Conservation (phyloP, 1,139 yeast species). For the Kodamaea anthophila region DNA sequence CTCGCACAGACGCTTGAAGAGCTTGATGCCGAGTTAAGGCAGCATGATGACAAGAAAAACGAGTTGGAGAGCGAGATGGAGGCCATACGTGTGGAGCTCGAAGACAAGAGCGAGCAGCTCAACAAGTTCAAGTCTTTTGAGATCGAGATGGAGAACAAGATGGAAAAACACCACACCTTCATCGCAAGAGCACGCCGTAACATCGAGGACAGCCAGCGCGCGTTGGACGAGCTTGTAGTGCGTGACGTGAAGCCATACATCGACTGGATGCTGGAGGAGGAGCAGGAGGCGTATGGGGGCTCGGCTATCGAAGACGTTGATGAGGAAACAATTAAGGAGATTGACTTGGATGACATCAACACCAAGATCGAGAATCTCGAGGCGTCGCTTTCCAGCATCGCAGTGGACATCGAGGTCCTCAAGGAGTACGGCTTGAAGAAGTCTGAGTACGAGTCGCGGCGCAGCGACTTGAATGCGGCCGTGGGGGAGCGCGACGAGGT, state of each 20-base stretch:
- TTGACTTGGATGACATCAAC: slow-evolving; percentile 48
- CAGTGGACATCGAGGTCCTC: slow-evolving; percentile 68
- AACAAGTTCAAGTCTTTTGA: slow-evolving; percentile 63
- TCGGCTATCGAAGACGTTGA: slow-evolving; percentile 35
- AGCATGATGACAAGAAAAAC: slow-evolving; percentile 24
- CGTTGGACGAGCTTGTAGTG: slow-evolving; percentile 35
- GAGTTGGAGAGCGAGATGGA: slow-evolving; percentile 32
- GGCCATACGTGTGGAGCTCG: slow-evolving; percentile 39
- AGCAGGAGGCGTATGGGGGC: slow-evolving; percentile 29
- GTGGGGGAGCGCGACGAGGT: slow-evolving; percentile 62
- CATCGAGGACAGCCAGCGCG: slow-evolving; percentile 31
- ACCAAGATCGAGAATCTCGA: slow-evolving; percentile 52
- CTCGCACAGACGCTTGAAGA: slow-evolving; percentile 30
- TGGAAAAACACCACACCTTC: slow-evolving; percentile 50
- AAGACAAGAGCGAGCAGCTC: slow-evolving; percentile 46
- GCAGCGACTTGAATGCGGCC: slow-evolving; percentile 61
- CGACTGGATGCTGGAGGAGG: slow-evolving; percentile 43
- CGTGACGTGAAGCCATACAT: slow-evolving; percentile 50
- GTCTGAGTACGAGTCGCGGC: slow-evolving; percentile 57
- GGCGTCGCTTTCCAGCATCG: slow-evolving; percentile 49
- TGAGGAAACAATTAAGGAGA: slow-evolving; percentile 46
- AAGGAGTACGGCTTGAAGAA: slow-evolving; percentile 70
- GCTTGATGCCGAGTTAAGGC: slow-evolving; percentile 22
- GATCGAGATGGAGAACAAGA: slow-evolving; percentile 57
- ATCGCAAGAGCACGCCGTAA: slow-evolving; percentile 38